phyloP scores from a whole-genome alignment of 1,139 yeast genomes.

The Blastobotrys proliferans region DNA sequence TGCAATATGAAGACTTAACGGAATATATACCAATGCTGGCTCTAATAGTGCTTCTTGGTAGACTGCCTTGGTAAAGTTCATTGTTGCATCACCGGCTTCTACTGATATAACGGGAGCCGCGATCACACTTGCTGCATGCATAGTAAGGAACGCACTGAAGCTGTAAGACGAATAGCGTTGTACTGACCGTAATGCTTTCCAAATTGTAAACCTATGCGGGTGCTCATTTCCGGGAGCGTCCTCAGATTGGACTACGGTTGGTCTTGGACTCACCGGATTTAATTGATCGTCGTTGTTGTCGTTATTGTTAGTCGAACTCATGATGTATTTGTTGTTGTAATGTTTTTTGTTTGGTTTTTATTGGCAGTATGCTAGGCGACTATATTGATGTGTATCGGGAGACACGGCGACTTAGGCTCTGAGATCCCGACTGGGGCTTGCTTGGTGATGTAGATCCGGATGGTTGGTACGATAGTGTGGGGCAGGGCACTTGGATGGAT shows the following conservation, averaged over 20 bases:
- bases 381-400: too few relatives aligned
- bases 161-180: constrained; percentile 65
- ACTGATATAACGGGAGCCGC: constrained; percentile 51
- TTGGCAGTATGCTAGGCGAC: too few relatives aligned
- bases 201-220: constrained; percentile 8
- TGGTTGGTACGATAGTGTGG: too few relatives aligned
- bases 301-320: too few relatives aligned
- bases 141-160: constrained; percentile 52
- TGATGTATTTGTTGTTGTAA: background rate
- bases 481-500: too few relatives aligned
- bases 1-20: constrained; percentile 47
- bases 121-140: constrained; percentile 57
- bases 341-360: background rate
- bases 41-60: constrained; percentile 58
- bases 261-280: too few relatives aligned
- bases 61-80: constrained; percentile 58
- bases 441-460: too few relatives aligned
- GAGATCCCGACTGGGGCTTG: too few relatives aligned
- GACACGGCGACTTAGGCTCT: too few relatives aligned
- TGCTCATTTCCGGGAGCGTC: too few relatives aligned
- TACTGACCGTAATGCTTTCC: constrained; percentile 13
- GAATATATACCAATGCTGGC: constrained; percentile 44
- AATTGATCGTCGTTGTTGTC: too few relatives aligned
- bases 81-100: constrained; percentile 48
- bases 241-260: too few relatives aligned